Percentiles rank a stretch among this genome's conserved stretches.
Evolutionary conservation across 2,329 filamentous ascomycete genomes (phyloP).

Genomic region (Trichoderma harzianum): DNA sequence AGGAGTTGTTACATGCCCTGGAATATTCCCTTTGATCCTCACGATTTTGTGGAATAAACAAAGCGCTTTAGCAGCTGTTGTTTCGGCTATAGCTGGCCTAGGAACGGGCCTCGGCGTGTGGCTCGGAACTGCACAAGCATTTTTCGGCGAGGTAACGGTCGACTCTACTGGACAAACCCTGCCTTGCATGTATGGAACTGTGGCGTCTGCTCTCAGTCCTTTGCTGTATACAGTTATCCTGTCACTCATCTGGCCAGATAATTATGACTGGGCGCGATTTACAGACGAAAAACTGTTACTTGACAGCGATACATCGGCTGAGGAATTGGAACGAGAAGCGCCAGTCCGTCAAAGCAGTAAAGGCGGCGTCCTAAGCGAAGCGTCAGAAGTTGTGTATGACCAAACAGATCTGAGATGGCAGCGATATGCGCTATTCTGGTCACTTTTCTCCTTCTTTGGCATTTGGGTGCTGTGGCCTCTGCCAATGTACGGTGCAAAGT

Average conservation of each 20-base stretch:
- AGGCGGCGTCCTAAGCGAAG: background rate
- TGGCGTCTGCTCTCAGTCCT: slow-evolving; percentile 4
- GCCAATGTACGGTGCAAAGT: slow-evolving; percentile 9
- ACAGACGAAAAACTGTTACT: background rate
- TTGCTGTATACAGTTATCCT: slow-evolving; percentile 6
- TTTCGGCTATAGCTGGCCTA: background rate
- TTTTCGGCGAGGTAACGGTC: background rate
- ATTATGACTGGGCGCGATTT: slow-evolving; percentile 2
- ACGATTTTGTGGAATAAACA: slow-evolving; percentile 7
- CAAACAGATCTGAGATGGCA: background rate
- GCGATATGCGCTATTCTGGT: slow-evolving; percentile 2
- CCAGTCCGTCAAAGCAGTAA: background rate
- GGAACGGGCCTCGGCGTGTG: background rate
- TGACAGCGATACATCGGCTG: background rate
- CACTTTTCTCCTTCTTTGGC: slow-evolving; percentile 4
- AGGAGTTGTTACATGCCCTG: slow-evolving; percentile 8
- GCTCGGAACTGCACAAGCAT: background rate
- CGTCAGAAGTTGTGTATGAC: background rate
- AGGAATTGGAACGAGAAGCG: background rate
- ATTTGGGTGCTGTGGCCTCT: slow-evolving; percentile 10
- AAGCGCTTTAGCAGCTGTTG: background rate
- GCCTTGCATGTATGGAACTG: slow-evolving; percentile 4
- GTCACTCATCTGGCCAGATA: slow-evolving; percentile 7
- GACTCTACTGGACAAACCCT: slow-evolving; percentile 7
- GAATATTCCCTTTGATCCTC: background rate